Evolutionary conservation across 768 basidiomycete species (phyloP).

Genomic region (Mycena latifolia): DNA sequence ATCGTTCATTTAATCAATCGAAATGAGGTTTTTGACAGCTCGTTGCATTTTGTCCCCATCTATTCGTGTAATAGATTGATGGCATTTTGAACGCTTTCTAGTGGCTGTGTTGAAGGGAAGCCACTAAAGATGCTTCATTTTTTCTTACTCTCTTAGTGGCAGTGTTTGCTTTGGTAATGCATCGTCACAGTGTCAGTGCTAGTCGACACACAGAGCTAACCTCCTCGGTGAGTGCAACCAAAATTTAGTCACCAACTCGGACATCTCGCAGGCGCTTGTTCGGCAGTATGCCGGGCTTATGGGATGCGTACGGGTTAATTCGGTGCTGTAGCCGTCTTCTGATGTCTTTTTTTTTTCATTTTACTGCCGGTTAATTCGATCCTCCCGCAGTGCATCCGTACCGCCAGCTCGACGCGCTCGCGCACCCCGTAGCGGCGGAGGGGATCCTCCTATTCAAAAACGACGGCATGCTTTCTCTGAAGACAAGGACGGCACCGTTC

Average conservation of each 20-base stretch:
- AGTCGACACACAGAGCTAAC: conserved; percentile 56
- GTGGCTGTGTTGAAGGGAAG: no score
- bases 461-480: conserved; percentile 66
- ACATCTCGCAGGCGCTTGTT: conserved; percentile 57
- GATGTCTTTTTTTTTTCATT: neutral
- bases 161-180: no score
- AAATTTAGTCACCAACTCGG: conserved; percentile 56
- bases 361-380: conserved; percentile 69
- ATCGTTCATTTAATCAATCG: no score
- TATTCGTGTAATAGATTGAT: no score
- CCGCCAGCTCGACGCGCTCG: conserved; percentile 64
- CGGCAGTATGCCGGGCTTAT: conserved; percentile 67
- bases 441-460: conserved; percentile 75
- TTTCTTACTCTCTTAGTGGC: no score
- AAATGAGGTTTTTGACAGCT: no score
- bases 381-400: conserved; percentile 62
- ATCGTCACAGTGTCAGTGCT: no score
- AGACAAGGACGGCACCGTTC: conserved; percentile 62
- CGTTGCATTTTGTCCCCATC: no score
- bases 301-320: conserved; percentile 52
- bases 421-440: conserved; percentile 62
- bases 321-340: neutral
- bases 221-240: conserved; percentile 63
- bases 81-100: no score
- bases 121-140: no score